A percentile compares a stretch with the other conserved stretches of the same genome.
These are phyloP conservation scores for Rhynchosporium secalis DNA, from an alignment of 2,329 filamentous ascomycete genomes.

Conservation along the genomic window DNA sequence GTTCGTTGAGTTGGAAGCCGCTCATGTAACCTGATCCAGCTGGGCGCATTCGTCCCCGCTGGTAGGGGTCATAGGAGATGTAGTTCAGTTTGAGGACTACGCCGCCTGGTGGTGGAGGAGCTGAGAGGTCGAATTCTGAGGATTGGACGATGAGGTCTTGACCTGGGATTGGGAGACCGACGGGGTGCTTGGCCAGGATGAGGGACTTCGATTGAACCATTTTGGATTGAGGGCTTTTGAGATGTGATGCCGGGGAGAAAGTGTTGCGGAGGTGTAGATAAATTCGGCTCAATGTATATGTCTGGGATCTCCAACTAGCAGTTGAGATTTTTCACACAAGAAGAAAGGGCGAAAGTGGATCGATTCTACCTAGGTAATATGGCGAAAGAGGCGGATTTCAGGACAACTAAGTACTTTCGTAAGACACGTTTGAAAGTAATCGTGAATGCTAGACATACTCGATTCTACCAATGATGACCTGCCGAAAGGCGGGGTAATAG, in stretches of 20 bases:
- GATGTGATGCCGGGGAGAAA: background rate
- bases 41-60: constrained; percentile 74
- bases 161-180: constrained; percentile 65
- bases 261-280: background rate
- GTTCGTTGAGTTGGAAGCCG: constrained; percentile 57
- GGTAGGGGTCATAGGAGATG: constrained; percentile 79
- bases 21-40: constrained; percentile 42
- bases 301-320: background rate
- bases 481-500: constrained; percentile 9
- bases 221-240: background rate
- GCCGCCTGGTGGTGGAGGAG: constrained; percentile 61
- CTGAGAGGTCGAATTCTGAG: constrained; percentile 64
- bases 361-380: background rate
- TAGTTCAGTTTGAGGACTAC: constrained; percentile 69
- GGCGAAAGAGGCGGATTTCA: background rate
- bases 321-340: background rate
- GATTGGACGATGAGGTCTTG: constrained; percentile 69
- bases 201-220: constrained; percentile 67
- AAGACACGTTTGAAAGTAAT: background rate
- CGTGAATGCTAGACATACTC: constrained; percentile 1
- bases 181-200: constrained; percentile 68
- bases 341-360: background rate
- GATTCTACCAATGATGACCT: background rate
- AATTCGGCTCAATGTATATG: background rate
- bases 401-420: background rate